Evolutionary conservation across 1,284 basidiomycete species (phyloP), one percentile per base, ranked within the genome.

Genomic region (Rugosomyces carneus): DNA sequence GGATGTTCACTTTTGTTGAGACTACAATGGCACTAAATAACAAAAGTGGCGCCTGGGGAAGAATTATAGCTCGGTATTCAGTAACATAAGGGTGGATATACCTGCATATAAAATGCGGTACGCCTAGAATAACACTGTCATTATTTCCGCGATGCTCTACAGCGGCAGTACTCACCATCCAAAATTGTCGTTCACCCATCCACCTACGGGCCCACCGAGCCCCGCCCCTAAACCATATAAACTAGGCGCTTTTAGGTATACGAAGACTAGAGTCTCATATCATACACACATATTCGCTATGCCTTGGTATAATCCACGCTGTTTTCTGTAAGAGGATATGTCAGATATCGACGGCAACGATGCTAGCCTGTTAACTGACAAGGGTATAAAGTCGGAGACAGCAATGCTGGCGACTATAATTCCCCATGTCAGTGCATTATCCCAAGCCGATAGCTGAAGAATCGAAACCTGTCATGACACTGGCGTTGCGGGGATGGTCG

Each of bases 151-250:
- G 16, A 42, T 27, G 49, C 35, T 16, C 45, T 40, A 20, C 36
- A 13, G 45, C 47, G 35, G 42, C 42, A 10, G 38, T 52, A 64
- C 83, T 52, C 58, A 88, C 91, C 91, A 93, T 58, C 89, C 89
- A 57, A 89, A 79, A 15, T 59, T 72, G 62, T 93, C 91, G 58
- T 87, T 85, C 54, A 92, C 74, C 79, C 85, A 88, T 20, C 92
- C 91, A 34, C 91, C 92, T 6, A 94, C 54, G n/a, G 92, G 91
- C 16, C 89, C 92, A 38, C 92, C 92, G n/a, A 93, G 69, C 32
- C 84, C 88, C 39, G 85, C 79, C 52, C 86, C 87, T 49, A 88
- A 64, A 42, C 87, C 88, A 59, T 78, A 88, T 49, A 89, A 64
- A 60, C 86, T 89, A 59, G 41, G 38, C 35, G 46, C 34, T 38